Evolutionary conservation across 2,329 filamentous ascomycete species (phyloP).

Genomic region (Arachnomyces sp.): DNA sequence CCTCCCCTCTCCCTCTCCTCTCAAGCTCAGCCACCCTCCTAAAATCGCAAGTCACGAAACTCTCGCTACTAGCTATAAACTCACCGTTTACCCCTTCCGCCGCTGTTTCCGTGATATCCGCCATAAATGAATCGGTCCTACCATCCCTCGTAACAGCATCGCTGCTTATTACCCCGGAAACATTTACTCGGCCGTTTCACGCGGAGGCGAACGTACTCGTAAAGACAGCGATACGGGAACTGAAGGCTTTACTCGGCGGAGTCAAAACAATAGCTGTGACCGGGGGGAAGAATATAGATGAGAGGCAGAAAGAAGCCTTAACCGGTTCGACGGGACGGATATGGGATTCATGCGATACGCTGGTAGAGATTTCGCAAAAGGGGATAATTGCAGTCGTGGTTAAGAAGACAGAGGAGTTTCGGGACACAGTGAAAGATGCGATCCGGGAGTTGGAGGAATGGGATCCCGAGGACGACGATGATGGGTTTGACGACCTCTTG

Average conservation of each 20-base stretch:
- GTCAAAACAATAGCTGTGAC: slow-evolving; percentile 44
- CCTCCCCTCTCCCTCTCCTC: slow-evolving; percentile 55
- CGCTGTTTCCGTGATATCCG: slow-evolving; percentile 59
- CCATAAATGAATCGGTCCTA: slow-evolving; percentile 64
- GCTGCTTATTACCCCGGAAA: slow-evolving; percentile 52
- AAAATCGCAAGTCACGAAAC: slow-evolving; percentile 74
- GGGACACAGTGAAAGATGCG: slow-evolving; percentile 70
- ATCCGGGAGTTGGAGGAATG: slow-evolving; percentile 82
- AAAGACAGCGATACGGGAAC: slow-evolving; percentile 53
- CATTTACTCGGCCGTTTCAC: slow-evolving; percentile 57
- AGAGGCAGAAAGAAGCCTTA: slow-evolving; percentile 40
- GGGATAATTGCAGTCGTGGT: slow-evolving; percentile 65
- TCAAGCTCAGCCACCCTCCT: slow-evolving; percentile 64
- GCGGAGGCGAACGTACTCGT: slow-evolving; percentile 55
- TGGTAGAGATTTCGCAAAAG: slow-evolving; percentile 54
- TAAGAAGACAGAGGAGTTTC: slow-evolving; percentile 63
- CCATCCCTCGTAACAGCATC: slow-evolving; percentile 65
- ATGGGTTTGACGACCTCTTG: slow-evolving; percentile 27
- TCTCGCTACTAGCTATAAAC: slow-evolving; percentile 79
- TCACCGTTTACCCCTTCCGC: slow-evolving; percentile 77
- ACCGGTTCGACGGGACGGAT: slow-evolving; percentile 66
- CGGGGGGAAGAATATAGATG: slow-evolving; percentile 27
- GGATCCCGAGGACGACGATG: slow-evolving; percentile 62
- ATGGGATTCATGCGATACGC: slow-evolving; percentile 73
- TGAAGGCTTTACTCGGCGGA: slow-evolving; percentile 51